Evolutionary conservation across 305 asterid genomes (phyloP), one percentile per base, ranked within the genome.

Genomic region (Fraxinus nigra): DNA sequence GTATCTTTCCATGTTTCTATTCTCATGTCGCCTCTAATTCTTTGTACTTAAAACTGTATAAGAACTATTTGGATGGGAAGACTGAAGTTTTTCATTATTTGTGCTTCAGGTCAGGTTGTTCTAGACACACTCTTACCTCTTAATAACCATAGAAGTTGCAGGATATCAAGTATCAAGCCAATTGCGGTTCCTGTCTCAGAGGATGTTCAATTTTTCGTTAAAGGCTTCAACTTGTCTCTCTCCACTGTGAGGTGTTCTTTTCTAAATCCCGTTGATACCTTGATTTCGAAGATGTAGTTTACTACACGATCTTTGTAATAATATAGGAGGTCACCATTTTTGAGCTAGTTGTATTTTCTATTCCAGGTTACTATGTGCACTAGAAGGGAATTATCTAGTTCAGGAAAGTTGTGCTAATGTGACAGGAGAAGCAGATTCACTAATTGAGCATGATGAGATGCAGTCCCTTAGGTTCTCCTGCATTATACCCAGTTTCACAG

Each of bases 161-260:
- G 88, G 86, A 93, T 96, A 88, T 87, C 89, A 35, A 93, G 91
- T 78, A 85, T 92, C 85, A 91, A 86, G 87, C 99, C 99, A 37
- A 85, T 97, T 85, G 99, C 98, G 22, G 99, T 91, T 87, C 83
- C 94, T 67, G 83, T 86, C 83, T 91, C 96, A 3, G 97, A 90
- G 79, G 85, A 72, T 67, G 97, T 89, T 83, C 86, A 87, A 78
- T 97, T 97, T 91, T 88, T 82, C 65, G 97, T 97, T 76, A 91
- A 86, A 85, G 98, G 98, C 83, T 81, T 83, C 89, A 91, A 97
- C 87, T 79, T 97, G 77, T 87, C 93, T 72, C 90, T 78, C 77
- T 84, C 95, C 84, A 86, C 93, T 14, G 88, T 92, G 82, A 94
- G 99, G 99, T 95, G 88, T 37, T 79, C 79, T 83, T 82, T n/a